Evolutionary conservation across 106 monocot species (phyloP), one percentile per base, ranked within the genome.

Genomic region (Platanthera zijinensis): DNA sequence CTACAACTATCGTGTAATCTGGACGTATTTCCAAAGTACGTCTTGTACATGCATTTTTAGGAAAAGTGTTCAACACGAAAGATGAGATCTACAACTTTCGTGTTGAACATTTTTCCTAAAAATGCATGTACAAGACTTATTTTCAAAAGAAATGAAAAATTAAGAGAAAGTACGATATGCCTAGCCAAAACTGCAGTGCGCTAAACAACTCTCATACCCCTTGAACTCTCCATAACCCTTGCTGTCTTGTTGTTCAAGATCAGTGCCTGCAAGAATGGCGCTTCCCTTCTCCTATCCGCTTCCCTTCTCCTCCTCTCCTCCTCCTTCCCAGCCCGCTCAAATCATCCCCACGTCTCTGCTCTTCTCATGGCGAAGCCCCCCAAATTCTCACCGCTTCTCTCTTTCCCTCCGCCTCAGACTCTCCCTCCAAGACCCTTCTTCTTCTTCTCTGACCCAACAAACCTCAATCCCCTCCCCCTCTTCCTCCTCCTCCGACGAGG

Each of bases 401-500:
- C 52, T 17, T 39, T 48, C 46, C 46, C 52, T 52, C 52, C 73
- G 50, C 25, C 22, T 73, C 51, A 52, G 73, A 52, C 3, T 73
- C 4, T 52, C 73, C 25, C 73, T 73, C 21, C 51, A 52, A 21
- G 51, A 46, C 13, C 63, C 82, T 25, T 25, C 25, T 28, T 71
- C 84, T 56, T 71, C 84, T 56, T 57, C 46, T 19, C 45, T 48
- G 70, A 71, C 17, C 45, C 70, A 71, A 48, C 47, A 71, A 45
- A 8, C 56, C 73, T 49, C 56, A 51, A 11, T 22, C 50, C 76
- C 79, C 57, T 51, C 52, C 49, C 19, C 80, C 30, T 39, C 39
- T 39, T 39, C 3, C 39, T 39, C 25, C 25, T 50, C 52, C 49
- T 32, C 80, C 30, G 25, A 51, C 82, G 83, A 72, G 71, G 86